phyloP scores from a whole-genome alignment of 768 basidiomycete genomes.

The Suillus placidus region DNA sequence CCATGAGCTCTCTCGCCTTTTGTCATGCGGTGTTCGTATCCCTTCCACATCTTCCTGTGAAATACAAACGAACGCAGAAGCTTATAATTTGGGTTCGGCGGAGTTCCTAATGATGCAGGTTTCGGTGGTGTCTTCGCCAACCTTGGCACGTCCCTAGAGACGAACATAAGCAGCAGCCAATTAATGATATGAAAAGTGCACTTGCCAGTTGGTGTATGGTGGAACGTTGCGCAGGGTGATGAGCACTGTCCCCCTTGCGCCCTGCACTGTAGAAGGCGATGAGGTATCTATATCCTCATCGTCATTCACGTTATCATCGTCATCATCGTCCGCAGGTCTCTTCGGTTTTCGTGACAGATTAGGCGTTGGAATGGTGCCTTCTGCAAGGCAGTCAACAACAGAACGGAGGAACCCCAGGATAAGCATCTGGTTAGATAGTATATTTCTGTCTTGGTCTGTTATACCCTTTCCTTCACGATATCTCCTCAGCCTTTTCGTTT shows the following conservation, averaged over 20 bases:
- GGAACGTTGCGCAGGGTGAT: constrained; percentile 84
- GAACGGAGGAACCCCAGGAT: constrained; percentile 83
- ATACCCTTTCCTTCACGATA: constrained; percentile 74
- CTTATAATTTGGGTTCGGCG: constrained; percentile 66
- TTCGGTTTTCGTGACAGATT: constrained; percentile 47
- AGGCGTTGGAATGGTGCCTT: constrained; percentile 55
- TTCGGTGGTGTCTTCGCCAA: constrained; percentile 76
- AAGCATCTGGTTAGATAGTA: constrained; percentile 84
- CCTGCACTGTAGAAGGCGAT: constrained; percentile 2
- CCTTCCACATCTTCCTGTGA: constrained; percentile 67
- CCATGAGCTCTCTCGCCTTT: constrained; percentile 78
- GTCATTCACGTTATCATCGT: constrained; percentile 42
- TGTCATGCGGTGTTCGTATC: constrained; percentile 94
- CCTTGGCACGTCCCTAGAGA: constrained; percentile 69
- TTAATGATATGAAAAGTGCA: constrained; percentile 17
- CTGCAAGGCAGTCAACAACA: constrained; percentile 58
- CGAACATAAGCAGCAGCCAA: constrained; percentile 14
- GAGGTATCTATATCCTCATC: constrained; percentile 14
- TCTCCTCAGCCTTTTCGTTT: constrained; percentile 5
- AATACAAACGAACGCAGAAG: constrained; percentile 83
- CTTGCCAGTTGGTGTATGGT: constrained; percentile 87
- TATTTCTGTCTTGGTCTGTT: constrained; percentile 91
- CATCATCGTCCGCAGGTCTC: constrained; percentile 34
- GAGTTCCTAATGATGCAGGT: constrained; percentile 45
- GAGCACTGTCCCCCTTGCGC: constrained; percentile 70